phyloP scores from a whole-genome alignment of 441 rosid species.

The Croton laevigatus region DNA sequence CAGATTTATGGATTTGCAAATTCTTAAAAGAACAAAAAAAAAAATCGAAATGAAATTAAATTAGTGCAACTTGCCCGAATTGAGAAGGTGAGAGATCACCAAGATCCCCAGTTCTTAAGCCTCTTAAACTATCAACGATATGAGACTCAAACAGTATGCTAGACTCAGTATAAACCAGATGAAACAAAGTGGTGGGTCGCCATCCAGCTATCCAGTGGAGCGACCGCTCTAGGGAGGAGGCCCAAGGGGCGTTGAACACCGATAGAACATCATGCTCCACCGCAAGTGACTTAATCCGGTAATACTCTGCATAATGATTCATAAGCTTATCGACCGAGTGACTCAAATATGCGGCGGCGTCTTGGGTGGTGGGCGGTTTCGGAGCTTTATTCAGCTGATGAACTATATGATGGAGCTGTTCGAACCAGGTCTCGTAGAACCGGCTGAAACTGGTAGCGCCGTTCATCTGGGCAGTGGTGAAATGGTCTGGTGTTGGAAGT shows the following conservation, averaged over 20 bases:
- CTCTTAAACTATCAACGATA: slow-evolving; percentile 67
- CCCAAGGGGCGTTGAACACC: slow-evolving; percentile 67
- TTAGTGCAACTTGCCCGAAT: slow-evolving; percentile 43
- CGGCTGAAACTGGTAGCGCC: slow-evolving; percentile 38
- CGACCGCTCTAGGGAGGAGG: slow-evolving; percentile 65
- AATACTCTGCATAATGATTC: slow-evolving; percentile 54
- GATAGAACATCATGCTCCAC: slow-evolving; percentile 49
- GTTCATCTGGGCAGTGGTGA: not conserved
- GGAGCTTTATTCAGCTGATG: slow-evolving; percentile 47
- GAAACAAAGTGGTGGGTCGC: slow-evolving; percentile 78
- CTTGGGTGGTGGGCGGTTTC: slow-evolving; percentile 35
- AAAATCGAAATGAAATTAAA: not conserved
- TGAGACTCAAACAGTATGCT: slow-evolving; percentile 74
- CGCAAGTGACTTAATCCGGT: slow-evolving; percentile 43
- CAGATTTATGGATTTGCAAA: too few relatives aligned
- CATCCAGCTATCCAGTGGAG: slow-evolving; percentile 86
- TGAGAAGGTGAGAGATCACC: slow-evolving; percentile 80
- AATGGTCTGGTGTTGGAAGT: too few relatives aligned
- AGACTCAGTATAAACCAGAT: slow-evolving; percentile 73
- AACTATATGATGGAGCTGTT: slow-evolving; percentile 48
- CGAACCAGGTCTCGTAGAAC: slow-evolving; percentile 61
- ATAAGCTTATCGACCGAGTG: slow-evolving; percentile 43
- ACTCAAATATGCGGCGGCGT: slow-evolving; percentile 25
- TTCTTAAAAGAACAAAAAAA: not conserved
- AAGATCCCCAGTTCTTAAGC: slow-evolving; percentile 64